phyloP scores from a whole-genome alignment of 306 rosid species.

The Alnus rubra region DNA sequence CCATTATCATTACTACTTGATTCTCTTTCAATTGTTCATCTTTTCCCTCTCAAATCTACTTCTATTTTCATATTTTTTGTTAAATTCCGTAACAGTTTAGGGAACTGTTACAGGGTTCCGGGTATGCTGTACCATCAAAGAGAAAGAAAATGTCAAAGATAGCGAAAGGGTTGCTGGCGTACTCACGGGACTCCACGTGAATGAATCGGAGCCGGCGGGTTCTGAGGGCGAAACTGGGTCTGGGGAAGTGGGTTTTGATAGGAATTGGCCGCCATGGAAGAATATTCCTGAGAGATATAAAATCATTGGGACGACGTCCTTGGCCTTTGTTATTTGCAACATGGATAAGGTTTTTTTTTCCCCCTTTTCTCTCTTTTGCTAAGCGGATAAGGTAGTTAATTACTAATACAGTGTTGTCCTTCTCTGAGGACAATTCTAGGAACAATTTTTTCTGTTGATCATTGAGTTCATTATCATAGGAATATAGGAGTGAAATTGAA shows the following conservation, averaged over 20 bases:
- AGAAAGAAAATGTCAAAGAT: conserved; percentile 41
- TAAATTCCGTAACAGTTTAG: no score
- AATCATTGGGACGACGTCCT: conserved; percentile 77
- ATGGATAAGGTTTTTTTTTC: conserved; percentile 82
- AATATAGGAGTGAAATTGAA: neutral
- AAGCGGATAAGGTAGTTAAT: neutral
- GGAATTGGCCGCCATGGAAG: conserved; percentile 91
- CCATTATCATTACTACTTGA: no score
- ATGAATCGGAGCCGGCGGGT: conserved; percentile 31
- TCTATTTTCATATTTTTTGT: no score
- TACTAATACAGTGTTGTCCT: neutral
- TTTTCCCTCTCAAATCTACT: no score
- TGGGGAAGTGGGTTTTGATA: conserved; percentile 22
- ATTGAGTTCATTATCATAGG: neutral
- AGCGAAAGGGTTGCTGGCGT: conserved; percentile 34
- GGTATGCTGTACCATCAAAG: conserved; percentile 42
- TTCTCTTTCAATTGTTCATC: no score
- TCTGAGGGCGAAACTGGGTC: conserved; percentile 36
- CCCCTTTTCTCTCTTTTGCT: neutral
- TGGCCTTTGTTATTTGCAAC: conserved; percentile 92
- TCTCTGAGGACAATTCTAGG: neutral
- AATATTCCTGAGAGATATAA: conserved; percentile 82
- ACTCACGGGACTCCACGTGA: conserved; percentile 40
- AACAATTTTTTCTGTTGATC: neutral
- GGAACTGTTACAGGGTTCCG: no score